Conservation (phyloP, 2,329 filamentous ascomycete genomes). For the Phaeomoniella chlamydospora region DNA sequence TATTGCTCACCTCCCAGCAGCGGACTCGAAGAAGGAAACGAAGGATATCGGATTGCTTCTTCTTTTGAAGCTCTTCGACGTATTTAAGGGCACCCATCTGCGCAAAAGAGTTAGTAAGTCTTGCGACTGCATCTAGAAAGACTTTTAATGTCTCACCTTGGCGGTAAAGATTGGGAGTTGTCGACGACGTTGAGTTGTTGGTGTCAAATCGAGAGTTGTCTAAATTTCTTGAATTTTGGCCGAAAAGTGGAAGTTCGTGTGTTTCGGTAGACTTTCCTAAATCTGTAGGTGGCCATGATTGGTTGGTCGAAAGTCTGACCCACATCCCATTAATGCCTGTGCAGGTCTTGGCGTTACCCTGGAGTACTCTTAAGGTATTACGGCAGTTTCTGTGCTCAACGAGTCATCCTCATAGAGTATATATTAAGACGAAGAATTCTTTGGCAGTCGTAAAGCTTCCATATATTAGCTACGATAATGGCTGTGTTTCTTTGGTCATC, state of each 20-base stretch:
- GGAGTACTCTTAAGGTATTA: too few species aligned
- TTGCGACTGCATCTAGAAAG: not conserved
- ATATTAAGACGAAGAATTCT: too few species aligned
- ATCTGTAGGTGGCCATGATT: too few species aligned
- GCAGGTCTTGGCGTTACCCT: too few species aligned
- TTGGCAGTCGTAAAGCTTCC: too few species aligned
- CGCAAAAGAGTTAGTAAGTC: conserved; percentile 2
- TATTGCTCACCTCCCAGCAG: conserved; percentile 84
- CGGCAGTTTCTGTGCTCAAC: too few species aligned
- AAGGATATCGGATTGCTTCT: conserved; percentile 99
- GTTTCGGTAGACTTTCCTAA: not conserved
- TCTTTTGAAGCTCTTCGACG: conserved; percentile 99
- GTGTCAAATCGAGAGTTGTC: not conserved
- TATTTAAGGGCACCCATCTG: conserved; percentile 99
- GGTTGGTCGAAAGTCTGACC: too few species aligned
- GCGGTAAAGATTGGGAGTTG: not conserved
- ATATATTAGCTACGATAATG: too few species aligned
- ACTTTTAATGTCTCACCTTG: not conserved
- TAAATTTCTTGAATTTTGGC: not conserved
- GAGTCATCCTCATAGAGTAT: too few species aligned
- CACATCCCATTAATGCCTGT: too few species aligned
- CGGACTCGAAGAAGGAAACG: conserved; percentile 98
- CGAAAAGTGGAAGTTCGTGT: not conserved
- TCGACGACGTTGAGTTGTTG: not conserved
- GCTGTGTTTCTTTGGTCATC: too few species aligned